Conservation (phyloP, 176 grass and related monocot species). For the Aegilops bicornis region DNA sequence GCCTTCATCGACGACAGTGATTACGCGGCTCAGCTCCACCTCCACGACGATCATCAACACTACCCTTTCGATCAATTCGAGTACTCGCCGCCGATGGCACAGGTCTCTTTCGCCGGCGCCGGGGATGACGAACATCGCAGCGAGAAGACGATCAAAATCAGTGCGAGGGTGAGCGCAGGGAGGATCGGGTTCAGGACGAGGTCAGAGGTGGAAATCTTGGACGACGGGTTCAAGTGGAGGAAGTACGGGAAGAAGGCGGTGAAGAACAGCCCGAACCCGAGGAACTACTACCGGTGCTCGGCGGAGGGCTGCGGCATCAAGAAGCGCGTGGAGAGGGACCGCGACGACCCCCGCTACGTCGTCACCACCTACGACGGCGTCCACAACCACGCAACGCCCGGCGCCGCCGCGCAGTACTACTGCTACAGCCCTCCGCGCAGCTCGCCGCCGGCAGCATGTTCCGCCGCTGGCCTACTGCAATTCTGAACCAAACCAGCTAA, state of each 20-base stretch:
- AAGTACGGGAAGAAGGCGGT: constrained; percentile 95
- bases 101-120: background rate
- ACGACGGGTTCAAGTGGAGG: constrained; percentile 97
- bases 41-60: constrained; percentile 1
- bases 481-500: constrained; percentile 14
- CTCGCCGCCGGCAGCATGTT: constrained; percentile 35
- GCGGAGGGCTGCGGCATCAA: constrained; percentile 56
- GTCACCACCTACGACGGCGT: constrained; percentile 70
- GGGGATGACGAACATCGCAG: background rate
- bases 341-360: constrained; percentile 50
- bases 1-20: background rate
- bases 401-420: constrained; percentile 24
- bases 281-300: constrained; percentile 73
- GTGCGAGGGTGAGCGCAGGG: background rate
- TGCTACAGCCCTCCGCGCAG: constrained; percentile 36
- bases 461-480: constrained; percentile 25
- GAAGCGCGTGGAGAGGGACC: constrained; percentile 66
- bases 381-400: constrained; percentile 54
- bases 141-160: background rate
- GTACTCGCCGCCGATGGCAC: background rate
- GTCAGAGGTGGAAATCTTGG: constrained; percentile 75
- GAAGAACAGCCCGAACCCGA: constrained; percentile 91
- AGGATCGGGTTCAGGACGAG: constrained; percentile 83
- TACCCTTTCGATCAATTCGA: constrained; percentile 5
- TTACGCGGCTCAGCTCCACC: background rate